Evolutionary conservation across 139 green algal genomes (phyloP), one percentile per base, ranked within the genome.

Genomic region (Eudorina sp.): DNA sequence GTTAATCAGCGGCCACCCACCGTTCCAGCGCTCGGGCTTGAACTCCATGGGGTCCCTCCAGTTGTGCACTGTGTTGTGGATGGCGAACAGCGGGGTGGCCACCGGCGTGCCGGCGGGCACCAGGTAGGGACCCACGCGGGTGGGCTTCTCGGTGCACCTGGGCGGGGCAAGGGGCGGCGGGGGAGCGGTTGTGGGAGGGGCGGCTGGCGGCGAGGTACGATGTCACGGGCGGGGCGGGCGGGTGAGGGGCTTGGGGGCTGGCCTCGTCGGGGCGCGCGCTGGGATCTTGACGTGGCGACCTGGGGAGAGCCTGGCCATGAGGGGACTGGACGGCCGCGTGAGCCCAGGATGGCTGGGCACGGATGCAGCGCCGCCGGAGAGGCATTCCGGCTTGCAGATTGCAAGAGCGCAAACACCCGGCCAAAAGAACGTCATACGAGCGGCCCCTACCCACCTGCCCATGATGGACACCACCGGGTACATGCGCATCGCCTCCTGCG

Each of bases 401-500:
- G n/a, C n/a, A n/a, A n/a, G n/a, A n/a, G n/a, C n/a, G n/a, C n/a
- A n/a, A n/a, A n/a, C n/a, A n/a, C n/a, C n/a, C n/a, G n/a, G n/a
- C n/a, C n/a, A n/a, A n/a, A n/a, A n/a, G n/a, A n/a, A n/a, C n/a
- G n/a, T n/a, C n/a, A n/a, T n/a, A n/a, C 51, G 13, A 13, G 16
- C 51, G 13, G 13, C 13, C 16, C 51, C 51, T 16, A 53, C 58
- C 4, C 60, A 90, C 89, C 89, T 79, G 62, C 76, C 88, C 91
- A 94, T 92, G 62, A 95, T 58, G 38, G 89, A 92, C 23, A 94
- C 90, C 60, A 93, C 92, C 0, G 92, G 92, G 68, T 88, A 91
- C 89, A 95, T 93, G 53, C 91, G 89, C 91, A 92, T 94, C n/a
- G 89, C 86, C 87, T 94, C 92, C 79, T 92, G 62, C 18, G 13